Evolutionary conservation across 352 stramenopile species (phyloP), one percentile per base, ranked within the genome.

Genomic region (Paralagenidium karlingii): DNA sequence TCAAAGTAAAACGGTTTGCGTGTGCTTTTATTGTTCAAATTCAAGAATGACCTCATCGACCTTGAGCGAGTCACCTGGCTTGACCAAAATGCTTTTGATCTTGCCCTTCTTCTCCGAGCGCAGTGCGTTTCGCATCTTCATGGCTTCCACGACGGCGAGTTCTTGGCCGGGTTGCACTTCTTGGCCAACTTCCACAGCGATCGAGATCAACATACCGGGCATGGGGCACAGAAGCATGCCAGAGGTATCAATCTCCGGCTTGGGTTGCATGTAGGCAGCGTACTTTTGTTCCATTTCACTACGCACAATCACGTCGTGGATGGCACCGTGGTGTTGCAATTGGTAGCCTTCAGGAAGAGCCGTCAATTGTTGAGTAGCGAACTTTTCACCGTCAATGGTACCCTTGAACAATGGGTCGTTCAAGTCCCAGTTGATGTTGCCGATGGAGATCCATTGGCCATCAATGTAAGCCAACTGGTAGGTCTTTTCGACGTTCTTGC

Each of bases 121-220:
- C 26, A 98, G 69, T 25, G 97, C 79, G 57, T 98, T 98, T 66
- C 97, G 91, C 94, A 98, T 98, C 62, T 98, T 98, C 94, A 98
- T 98, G 12, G 94, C 94, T 57, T 98, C 93, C 15, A 98, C 82
- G 20, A 98, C 78, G 33, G 85, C 92, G 8, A 98, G 60, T 34
- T 96, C 81, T 56, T 98, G 84, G 24, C 89, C 92, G 11, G 82
- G 56, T 59, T 97, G 82, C 8, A 98, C 90, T n/a, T 79, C 34
- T 43, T 97, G 66, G n/a, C 91, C 92, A 24, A 82, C 70, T 39
- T 82, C 42, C 1, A 96, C 83, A 9, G 64, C 64, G 11, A 94
- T 53, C 5, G 71, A 89, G 21, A 94, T 58, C 11, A 97, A 60
- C 47, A 88, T 91, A 9, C 93, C 93, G 18, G 94, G 94, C 92